phyloP scores from a whole-genome alignment of 2,329 filamentous ascomycete genomes.

The Bretziella fagacearum region DNA sequence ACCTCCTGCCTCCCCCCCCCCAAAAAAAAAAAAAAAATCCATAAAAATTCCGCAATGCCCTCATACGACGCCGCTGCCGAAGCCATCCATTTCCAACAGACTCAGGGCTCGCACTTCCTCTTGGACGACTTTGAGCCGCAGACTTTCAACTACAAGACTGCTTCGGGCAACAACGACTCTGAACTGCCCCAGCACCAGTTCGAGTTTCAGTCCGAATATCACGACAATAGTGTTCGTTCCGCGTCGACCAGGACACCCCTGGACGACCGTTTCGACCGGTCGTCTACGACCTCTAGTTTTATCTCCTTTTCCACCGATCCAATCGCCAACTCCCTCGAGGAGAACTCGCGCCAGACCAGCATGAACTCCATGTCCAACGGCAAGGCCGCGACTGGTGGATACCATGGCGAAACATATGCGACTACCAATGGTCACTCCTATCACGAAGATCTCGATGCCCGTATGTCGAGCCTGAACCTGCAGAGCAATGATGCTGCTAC shows the following conservation, averaged over 20 bases:
- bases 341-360: conserved; percentile 12
- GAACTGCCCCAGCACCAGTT: conserved; percentile 13
- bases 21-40: too few relatives aligned
- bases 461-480: conserved; percentile 13
- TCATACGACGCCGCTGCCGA: conserved; percentile 12
- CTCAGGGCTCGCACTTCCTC: conserved; percentile 8
- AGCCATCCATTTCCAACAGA: conserved; percentile 9
- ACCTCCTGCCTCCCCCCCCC: too few relatives aligned
- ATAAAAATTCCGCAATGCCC: conserved; percentile 14
- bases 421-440: conserved; percentile 4
- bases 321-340: conserved; percentile 3
- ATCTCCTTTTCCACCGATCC: conserved; percentile 9
- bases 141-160: conserved; percentile 6
- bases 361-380: conserved; percentile 12
- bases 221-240: conserved; percentile 13
- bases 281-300: conserved; percentile 9
- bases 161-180: background rate
- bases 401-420: background rate
- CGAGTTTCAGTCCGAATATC: conserved; percentile 12
- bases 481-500: conserved; percentile 5
- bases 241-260: conserved; percentile 11
- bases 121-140: conserved; percentile 10
- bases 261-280: conserved; percentile 14
- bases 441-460: conserved; percentile 9
- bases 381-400: background rate